Evolutionary conservation across 805 yeast species (phyloP), one percentile per base, ranked within the genome.

Genomic region (Saccharomycopsis lassenensis): DNA sequence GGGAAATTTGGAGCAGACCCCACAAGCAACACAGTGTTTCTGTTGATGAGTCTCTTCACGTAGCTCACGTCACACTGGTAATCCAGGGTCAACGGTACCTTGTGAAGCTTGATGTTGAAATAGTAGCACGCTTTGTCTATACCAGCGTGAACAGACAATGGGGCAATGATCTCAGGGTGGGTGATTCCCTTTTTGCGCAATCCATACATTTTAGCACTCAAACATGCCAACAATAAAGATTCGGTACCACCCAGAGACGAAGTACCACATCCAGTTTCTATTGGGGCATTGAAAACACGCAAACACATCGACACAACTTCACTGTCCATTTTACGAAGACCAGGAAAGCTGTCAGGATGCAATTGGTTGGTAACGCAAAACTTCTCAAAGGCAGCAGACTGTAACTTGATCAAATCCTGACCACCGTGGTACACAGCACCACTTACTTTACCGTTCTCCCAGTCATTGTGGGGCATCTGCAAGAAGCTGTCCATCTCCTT

Each of bases 361-460:
- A 89, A 63, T 58, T 91, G 98, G 58, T 91, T 89, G 2, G 96
- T 85, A 17, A 87, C 86, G 4, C 91, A 73, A 55, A 72, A 87
- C 50, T 69, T 69, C 36, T 74, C 69, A 55, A 74, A 87, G 1
- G 95, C 91, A 37, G 68, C 57, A 6, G 91, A 61, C 57, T 91
- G 97, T 24, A 91, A 61, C 25, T 67, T 61, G 25, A 81, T 64
- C 36, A 89, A 58, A 22, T 81, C 83, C n/a, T 67, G 62, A 10
- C 96, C 96, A 21, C 97, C 96, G 50, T 91, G 97, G 51, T 89
- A 89, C 7, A 89, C 96, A 0, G 96, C 97, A 4, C 98, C 98
- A 12, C 94, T 81, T 3, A 89, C 80, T 47, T 74, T 68, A 4
- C 98, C 98, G 28, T 66, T 63, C 52, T 77, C 69, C 95, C 96